These are phyloP conservation scores for Saitozyma podzolica DNA, from an alignment of 768 basidiomycete species.

Conservation along the genomic window DNA sequence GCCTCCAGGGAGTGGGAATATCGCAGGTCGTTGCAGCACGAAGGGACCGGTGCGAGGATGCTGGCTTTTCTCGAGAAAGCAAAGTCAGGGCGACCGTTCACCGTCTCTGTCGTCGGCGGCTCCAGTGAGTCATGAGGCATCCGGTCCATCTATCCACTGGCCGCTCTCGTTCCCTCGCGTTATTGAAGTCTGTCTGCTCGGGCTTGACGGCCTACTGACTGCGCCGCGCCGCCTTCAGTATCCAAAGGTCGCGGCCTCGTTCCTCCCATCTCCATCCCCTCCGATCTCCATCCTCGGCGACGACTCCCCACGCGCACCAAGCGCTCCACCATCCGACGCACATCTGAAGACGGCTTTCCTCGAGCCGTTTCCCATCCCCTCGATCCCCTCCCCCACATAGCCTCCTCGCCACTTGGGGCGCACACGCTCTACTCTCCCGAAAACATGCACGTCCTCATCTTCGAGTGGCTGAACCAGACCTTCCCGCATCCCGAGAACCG, in stretches of 20 bases:
- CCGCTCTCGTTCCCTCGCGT: too few relatives aligned
- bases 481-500: constrained; percentile 38
- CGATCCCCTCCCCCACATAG: constrained; percentile 1
- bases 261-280: not conserved
- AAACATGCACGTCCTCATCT: constrained; percentile 45
- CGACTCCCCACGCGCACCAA: too few relatives aligned
- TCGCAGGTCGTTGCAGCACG: constrained; percentile 2
- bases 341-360: not conserved
- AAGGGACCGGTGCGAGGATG: constrained; percentile 41
- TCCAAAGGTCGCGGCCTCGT: constrained; percentile 43
- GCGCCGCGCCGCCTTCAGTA: constrained; percentile 18
- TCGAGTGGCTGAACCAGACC: constrained; percentile 41
- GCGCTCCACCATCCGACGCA: too few relatives aligned
- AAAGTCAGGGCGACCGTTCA: constrained; percentile 32
- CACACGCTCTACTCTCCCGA: constrained; percentile 43
- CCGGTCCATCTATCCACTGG: too few relatives aligned
- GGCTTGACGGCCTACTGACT: not conserved
- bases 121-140: constrained; percentile 33
- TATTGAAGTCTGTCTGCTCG: constrained; percentile 4
- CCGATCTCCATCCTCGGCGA: too few relatives aligned
- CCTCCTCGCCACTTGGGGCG: constrained; percentile 1
- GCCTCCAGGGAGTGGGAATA: too few relatives aligned
- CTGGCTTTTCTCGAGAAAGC: constrained; percentile 43
- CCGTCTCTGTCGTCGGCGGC: constrained; percentile 47
- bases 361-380: not conserved